A percentile compares a stretch with the other conserved stretches of the same genome.
These are phyloP conservation scores for Neurospora tetrasperma DNA, from an alignment of 495 filamentous ascomycete species.

Conservation along the genomic window DNA sequence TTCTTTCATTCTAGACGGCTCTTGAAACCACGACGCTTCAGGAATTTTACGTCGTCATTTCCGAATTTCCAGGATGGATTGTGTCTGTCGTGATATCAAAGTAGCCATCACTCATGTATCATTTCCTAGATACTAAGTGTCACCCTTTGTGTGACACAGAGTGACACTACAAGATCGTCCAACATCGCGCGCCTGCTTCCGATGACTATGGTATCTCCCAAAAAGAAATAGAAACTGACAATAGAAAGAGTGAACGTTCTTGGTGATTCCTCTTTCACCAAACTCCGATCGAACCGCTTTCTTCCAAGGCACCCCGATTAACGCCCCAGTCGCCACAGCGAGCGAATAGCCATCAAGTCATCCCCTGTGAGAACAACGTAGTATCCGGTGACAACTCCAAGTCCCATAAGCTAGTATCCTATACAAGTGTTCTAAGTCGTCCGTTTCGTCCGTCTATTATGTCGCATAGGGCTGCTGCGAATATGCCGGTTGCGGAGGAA, in stretches of 20 bases:
- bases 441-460: not conserved
- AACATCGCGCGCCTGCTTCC: not conserved
- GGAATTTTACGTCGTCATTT: not conserved
- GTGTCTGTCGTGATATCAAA: not conserved
- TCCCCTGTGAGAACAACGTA: not conserved
- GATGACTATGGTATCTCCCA: not conserved
- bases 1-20: not conserved
- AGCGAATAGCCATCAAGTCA: not conserved
- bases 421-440: not conserved
- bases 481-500: conserved; percentile 7
- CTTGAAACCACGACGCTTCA: not conserved
- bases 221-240: not conserved
- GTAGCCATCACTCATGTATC: not conserved
- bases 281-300: not conserved
- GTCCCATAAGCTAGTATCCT: not conserved
- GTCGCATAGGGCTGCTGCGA: conserved; percentile 10
- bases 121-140: not conserved
- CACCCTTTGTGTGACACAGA: not conserved
- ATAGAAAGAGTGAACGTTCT: not conserved
- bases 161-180: not conserved
- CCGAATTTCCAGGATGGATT: too few species aligned
- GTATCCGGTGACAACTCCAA: not conserved
- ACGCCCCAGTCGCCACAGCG: not conserved
- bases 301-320: not conserved
- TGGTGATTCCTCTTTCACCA: not conserved